Conservation (phyloP, 1,139 yeast species). For the Nakaseomyces delphensis region DNA sequence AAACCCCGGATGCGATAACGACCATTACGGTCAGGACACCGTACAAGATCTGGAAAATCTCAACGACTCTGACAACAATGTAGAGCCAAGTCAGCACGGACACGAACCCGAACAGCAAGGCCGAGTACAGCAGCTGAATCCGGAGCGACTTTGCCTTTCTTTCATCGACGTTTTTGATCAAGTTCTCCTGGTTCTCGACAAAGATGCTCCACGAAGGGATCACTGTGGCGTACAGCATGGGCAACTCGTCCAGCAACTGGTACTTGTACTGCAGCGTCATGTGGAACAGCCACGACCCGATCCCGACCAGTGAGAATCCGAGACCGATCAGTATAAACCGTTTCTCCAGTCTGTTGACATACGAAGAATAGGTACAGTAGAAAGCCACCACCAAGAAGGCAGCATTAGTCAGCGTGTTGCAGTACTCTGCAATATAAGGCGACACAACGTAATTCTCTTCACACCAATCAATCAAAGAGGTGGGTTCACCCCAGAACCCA, state of each 20-base stretch:
- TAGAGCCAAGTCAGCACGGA: conserved; percentile 54
- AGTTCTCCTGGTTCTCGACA: conserved; percentile 39
- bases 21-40: conserved; percentile 51
- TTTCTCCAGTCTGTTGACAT: conserved; percentile 50
- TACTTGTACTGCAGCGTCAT: conserved; percentile 84
- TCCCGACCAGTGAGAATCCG: conserved; percentile 84
- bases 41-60: conserved; percentile 72
- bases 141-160: conserved; percentile 27
- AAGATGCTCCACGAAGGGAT: conserved; percentile 86
- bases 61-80: conserved; percentile 65
- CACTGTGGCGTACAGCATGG: conserved; percentile 95
- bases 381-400: conserved; percentile 57
- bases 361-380: conserved; percentile 55
- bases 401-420: conserved; percentile 71
- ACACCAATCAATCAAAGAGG: conserved; percentile 86
- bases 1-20: conserved; percentile 43
- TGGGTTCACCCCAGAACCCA: conserved; percentile 32
- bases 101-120: conserved; percentile 47
- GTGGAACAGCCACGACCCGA: conserved; percentile 90
- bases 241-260: conserved; percentile 86
- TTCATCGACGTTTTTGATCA: conserved; percentile 35
- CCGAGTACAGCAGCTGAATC: conserved; percentile 36
- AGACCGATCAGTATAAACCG: conserved; percentile 61
- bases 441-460: conserved; percentile 86
- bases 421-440: conserved; percentile 69